Conservation (phyloP, 2,329 filamentous ascomycete species). For the Fusarium agapanthi region DNA sequence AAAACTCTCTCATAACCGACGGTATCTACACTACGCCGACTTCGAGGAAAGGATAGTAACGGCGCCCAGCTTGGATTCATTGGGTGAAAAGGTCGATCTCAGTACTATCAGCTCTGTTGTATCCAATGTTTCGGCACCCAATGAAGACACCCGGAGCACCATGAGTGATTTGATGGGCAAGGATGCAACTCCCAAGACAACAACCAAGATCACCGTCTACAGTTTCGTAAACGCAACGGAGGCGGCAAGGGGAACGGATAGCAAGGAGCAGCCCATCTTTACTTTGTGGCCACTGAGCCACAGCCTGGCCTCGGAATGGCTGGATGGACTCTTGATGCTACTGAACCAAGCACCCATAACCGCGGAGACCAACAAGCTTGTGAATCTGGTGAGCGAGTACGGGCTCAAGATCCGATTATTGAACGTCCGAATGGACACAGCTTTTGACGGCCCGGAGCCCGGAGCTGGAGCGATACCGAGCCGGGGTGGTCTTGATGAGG, state of each 20-base stretch:
- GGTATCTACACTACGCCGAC: slow-evolving; percentile 89
- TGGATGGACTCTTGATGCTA: slow-evolving; percentile 94
- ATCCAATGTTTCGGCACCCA: slow-evolving; percentile 83
- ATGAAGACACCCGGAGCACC: slow-evolving; percentile 58
- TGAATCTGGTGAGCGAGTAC: slow-evolving; percentile 86
- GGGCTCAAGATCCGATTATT: slow-evolving; percentile 91
- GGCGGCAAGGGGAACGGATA: slow-evolving; percentile 46
- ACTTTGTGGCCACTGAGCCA: slow-evolving; percentile 84
- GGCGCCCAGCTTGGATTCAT: slow-evolving; percentile 75
- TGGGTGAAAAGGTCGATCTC: slow-evolving; percentile 87
- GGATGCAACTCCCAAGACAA: slow-evolving; percentile 54
- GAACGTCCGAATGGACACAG: slow-evolving; percentile 87
- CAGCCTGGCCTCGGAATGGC: slow-evolving; percentile 91
- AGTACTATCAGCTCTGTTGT: slow-evolving; percentile 90
- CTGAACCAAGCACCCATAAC: slow-evolving; percentile 96
- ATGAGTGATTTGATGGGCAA: slow-evolving; percentile 55
- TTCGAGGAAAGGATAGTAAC: slow-evolving; percentile 72
- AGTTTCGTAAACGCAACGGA: slow-evolving; percentile 65
- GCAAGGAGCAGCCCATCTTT: slow-evolving; percentile 77
- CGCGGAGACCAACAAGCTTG: slow-evolving; percentile 91
- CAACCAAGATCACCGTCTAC: slow-evolving; percentile 92
- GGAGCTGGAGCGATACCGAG: slow-evolving; percentile 81
- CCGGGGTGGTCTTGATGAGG: slow-evolving; percentile 85
- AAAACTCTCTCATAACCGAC: slow-evolving; percentile 87
- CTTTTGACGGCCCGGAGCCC: slow-evolving; percentile 71